A percentile compares a stretch with the other conserved stretches of the same genome.
Evolutionary conservation across 768 basidiomycete genomes (phyloP).

Genomic region (Hygrophoropsis aurantiaca): DNA sequence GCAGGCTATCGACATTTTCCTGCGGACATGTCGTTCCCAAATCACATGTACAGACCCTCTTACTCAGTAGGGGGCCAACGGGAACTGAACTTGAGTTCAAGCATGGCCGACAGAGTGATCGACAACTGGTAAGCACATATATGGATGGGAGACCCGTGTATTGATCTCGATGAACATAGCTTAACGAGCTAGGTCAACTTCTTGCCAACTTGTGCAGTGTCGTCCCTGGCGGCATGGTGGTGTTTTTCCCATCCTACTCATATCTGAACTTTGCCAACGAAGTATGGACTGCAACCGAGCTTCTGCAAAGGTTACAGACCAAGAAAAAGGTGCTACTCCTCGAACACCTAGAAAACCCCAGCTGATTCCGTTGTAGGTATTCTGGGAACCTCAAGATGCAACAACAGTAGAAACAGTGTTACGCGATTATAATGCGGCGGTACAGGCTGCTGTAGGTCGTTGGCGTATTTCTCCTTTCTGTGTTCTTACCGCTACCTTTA

Average conservation of each 20-base stretch:
- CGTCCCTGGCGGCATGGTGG: constrained; percentile 85
- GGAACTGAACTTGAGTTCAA: constrained; percentile 81
- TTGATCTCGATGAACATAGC: constrained; percentile 39
- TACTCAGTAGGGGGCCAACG: constrained; percentile 72
- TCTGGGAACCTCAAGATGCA: constrained; percentile 80
- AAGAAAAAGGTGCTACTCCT: constrained; percentile 69
- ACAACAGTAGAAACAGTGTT: constrained; percentile 73
- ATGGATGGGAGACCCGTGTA: background rate
- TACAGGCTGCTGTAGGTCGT: constrained; percentile 22
- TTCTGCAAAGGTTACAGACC: constrained; percentile 55
- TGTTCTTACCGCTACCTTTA: too few relatives aligned
- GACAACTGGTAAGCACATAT: constrained; percentile 50
- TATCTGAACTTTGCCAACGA: constrained; percentile 70
- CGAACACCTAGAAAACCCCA: background rate
- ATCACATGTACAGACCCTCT: constrained; percentile 72
- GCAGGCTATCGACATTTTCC: constrained; percentile 75
- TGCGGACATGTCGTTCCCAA: constrained; percentile 92
- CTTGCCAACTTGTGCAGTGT: constrained; percentile 77
- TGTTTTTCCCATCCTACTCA: constrained; percentile 92
- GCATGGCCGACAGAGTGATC: constrained; percentile 68
- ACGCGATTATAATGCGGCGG: constrained; percentile 66
- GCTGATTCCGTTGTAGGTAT: constrained; percentile 56
- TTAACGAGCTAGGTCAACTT: constrained; percentile 80
- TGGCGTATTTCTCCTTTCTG: too few relatives aligned
- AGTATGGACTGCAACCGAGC: constrained; percentile 62